Base-by-base conservation (phyloP, 257 asterid genomes). In the Jaltomata sinuosa region DNA sequence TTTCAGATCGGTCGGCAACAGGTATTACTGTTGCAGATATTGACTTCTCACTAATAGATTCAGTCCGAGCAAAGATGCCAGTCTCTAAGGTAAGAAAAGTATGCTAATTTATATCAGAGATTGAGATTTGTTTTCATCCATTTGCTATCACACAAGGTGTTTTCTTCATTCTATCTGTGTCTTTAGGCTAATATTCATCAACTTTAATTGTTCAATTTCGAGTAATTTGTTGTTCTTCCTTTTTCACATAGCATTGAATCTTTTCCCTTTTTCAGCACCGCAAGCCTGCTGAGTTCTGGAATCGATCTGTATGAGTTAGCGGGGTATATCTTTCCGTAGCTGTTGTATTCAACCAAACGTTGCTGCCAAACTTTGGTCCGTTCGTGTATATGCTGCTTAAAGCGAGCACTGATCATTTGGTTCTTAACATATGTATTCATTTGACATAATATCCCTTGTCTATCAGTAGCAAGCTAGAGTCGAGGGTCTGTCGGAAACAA, bases 1-100 rank as follows among this genome's bases (percentile, higher is more conserved):
- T 81, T 84, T 47, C 88, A 92, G 97, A 96, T 90, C 93, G 95
- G 34, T 74, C 84, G 8, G 88, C 97, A 14, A 94, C 99, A 40
- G 98, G 99, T 71, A 90, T 96, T 84, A 91, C 93, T 85, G 92
- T 93, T 69, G 98, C 98, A n/a, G 99, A 96, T 88, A 92, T 96
- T 69, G 99, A 94, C 72, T 91, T 93, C 68, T 83, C 93, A 19
- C 36, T 85, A 61, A 91, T 96, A 40, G 93, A 91, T 59, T 89
- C 97, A 29, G 93, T 93, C 86, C 89, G 98, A 87, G 86, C 94
- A 78, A 96, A 91, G 91, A 96, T 94, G 99, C 97, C 98, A 9
- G 87, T 94, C 53, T 85, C 87, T 62, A 90, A 86, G 91, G 94
- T 89, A 68, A 83, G 69, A 18, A 55, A 59, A 74, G 59, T 10